A percentile compares a stretch with the other conserved stretches of the same genome.
phyloP scores from a whole-genome alignment of 2,329 filamentous ascomycete genomes.

The Alternaria longipes region DNA sequence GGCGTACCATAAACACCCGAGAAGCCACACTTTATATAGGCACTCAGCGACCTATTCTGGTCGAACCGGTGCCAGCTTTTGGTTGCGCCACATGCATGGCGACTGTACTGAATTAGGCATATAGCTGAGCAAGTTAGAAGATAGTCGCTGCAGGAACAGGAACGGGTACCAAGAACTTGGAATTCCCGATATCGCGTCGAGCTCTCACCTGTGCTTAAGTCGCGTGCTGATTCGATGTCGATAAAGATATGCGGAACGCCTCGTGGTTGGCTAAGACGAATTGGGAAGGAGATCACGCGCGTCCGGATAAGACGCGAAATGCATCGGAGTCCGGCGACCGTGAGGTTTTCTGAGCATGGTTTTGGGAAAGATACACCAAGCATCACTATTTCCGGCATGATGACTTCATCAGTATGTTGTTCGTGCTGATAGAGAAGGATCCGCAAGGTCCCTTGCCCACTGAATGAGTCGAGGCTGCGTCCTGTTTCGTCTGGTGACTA shows the following conservation, averaged over 20 bases:
- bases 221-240: constrained; percentile 10
- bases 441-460: background rate
- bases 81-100: background rate
- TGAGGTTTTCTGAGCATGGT: background rate
- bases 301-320: constrained; percentile 7
- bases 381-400: background rate
- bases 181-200: constrained; percentile 9
- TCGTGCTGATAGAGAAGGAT: background rate
- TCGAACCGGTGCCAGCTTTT: background rate
- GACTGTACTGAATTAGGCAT: background rate
- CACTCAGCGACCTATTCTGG: background rate
- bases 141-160: constrained; percentile 17
- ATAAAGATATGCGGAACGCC: constrained; percentile 8
- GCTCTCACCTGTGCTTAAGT: constrained; percentile 7
- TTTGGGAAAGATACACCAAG: background rate
- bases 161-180: background rate
- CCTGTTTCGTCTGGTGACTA: background rate
- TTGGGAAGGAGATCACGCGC: constrained; percentile 11
- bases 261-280: constrained; percentile 1
- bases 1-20: background rate
- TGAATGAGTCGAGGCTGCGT: background rate
- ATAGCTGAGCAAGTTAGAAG: background rate
- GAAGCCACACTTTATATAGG: constrained; percentile 1
- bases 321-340: constrained; percentile 12
- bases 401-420: background rate